These are phyloP conservation scores for Peronospora farinosa DNA, from an alignment of 352 stramenopile genomes.

Conservation along the genomic window DNA sequence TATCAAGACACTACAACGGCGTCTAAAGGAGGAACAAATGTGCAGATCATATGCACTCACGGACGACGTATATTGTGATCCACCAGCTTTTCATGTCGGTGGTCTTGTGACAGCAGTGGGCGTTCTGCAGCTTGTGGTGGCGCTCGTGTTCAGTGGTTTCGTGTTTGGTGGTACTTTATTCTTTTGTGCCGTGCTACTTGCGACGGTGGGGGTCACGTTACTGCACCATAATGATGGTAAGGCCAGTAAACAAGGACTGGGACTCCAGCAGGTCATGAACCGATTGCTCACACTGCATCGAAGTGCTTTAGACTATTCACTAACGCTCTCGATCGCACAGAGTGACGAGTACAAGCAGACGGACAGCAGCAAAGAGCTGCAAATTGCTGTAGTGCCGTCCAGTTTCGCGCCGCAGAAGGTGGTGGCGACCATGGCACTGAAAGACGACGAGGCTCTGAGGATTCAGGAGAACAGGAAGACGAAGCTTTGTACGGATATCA, in stretches of 20 bases:
- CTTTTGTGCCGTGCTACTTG: constrained; percentile 30
- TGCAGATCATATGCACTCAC: constrained; percentile 25
- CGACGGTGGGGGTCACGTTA: constrained; percentile 17
- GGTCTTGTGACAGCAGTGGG: constrained; percentile 33
- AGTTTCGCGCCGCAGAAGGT: constrained; percentile 22
- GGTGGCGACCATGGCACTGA: constrained; percentile 22
- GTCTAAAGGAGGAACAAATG: constrained; percentile 27
- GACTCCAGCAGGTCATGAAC: constrained; percentile 19
- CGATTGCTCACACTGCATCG: constrained; percentile 31
- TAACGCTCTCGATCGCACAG: constrained; percentile 52
- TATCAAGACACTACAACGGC: constrained; percentile 31
- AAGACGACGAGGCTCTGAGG: constrained; percentile 9
- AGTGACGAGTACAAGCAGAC: constrained; percentile 18
- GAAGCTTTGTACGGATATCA: constrained; percentile 3
- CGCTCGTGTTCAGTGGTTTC: constrained; percentile 24
- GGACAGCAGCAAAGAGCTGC: constrained; percentile 16
- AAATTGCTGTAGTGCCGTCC: constrained; percentile 21
- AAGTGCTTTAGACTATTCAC: constrained; percentile 45
- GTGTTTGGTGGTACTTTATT: constrained; percentile 38
- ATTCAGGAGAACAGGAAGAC: constrained; percentile 12
- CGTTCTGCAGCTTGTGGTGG: constrained; percentile 28
- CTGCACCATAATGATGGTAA: constrained; percentile 14
- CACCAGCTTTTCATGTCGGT: constrained; percentile 32
- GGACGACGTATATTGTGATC: constrained; percentile 19
- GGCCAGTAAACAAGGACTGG: constrained; percentile 9